Conservation (phyloP, 2,329 filamentous ascomycete species). For the Ascomycota sp. region DNA sequence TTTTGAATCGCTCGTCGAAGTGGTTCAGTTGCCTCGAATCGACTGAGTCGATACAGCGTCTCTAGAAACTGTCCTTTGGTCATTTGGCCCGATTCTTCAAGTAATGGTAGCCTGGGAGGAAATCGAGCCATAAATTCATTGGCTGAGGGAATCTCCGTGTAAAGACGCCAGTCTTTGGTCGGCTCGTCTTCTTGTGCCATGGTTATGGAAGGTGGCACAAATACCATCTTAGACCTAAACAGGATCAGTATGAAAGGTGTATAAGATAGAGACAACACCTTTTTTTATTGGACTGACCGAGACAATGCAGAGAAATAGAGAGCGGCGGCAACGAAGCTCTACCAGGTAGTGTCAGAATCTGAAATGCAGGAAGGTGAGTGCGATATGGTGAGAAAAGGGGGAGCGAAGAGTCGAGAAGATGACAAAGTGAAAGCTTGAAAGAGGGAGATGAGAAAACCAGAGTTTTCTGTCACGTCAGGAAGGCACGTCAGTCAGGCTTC, state of each 20-base stretch:
- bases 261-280: no score
- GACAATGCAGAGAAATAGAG: no score
- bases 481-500: no score
- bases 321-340: no score
- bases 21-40: conserved; percentile 52
- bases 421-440: no score
- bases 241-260: neutral
- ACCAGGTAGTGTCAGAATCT: no score
- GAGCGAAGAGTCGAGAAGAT: no score
- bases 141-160: conserved; percentile 7
- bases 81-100: neutral
- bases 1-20: conserved; percentile 45
- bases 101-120: conserved; percentile 4
- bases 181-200: neutral
- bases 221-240: neutral
- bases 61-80: conserved; percentile 36
- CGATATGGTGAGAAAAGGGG: no score
- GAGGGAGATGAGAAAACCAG: no score
- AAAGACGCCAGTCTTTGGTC: neutral
- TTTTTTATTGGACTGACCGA: no score
- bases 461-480: no score
- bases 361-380: no score
- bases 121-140: conserved; percentile 6
- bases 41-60: conserved; percentile 53
- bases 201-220: neutral